These are phyloP conservation scores for Boletus fagicola DNA, from an alignment of 768 basidiomycete species.

Conservation along the genomic window DNA sequence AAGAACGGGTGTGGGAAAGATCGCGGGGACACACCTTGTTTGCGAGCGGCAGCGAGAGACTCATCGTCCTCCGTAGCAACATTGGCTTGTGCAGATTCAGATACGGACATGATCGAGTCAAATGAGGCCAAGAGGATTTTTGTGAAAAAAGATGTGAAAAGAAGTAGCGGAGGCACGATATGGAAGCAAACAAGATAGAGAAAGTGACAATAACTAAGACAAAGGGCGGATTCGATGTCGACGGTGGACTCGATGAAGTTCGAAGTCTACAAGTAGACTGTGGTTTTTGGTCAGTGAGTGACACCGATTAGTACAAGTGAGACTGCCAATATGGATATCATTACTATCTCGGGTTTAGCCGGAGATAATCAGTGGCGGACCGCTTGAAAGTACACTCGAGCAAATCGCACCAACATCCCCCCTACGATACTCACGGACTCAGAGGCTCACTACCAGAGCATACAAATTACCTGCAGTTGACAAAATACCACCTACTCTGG, in stretches of 20 bases:
- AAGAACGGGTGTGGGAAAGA: background rate
- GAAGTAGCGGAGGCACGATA: background rate
- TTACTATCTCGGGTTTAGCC: background rate
- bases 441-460: no score
- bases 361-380: background rate
- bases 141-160: background rate
- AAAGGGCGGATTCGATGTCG: background rate
- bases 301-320: no score
- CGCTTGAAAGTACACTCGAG: no score
- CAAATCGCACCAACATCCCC: no score
- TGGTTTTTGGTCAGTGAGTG: background rate
- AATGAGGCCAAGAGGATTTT: background rate
- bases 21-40: slow-evolving; percentile 46
- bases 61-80: slow-evolving; percentile 36
- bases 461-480: no score
- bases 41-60: slow-evolving; percentile 47
- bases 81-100: slow-evolving; percentile 5
- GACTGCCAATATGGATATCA: no score
- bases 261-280: background rate
- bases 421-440: no score
- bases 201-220: background rate
- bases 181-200: background rate
- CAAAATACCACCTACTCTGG: no score
- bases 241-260: background rate
- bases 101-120: slow-evolving; percentile 24